Conservation (phyloP, 208 protist species). For the Willaertia magna region DNA sequence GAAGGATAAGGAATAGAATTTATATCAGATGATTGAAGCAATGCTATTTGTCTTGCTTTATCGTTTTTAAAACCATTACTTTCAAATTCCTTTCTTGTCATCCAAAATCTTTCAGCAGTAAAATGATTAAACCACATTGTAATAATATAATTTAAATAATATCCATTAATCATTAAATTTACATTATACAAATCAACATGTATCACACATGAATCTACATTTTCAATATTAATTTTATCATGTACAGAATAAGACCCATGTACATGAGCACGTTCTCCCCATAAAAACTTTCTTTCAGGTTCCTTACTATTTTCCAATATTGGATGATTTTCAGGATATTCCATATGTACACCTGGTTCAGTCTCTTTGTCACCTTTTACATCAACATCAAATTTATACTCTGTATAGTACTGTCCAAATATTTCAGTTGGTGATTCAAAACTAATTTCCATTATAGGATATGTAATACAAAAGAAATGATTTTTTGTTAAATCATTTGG, state of each 20-base stretch:
- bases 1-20: not conserved
- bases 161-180: not conserved
- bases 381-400: not conserved
- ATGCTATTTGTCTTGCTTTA: not conserved
- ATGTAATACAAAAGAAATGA: not conserved
- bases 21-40: not conserved
- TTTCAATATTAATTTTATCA: not conserved
- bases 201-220: not conserved
- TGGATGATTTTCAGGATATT: not conserved
- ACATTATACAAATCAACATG: not conserved
- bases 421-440: not conserved
- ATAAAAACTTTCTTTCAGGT: not conserved
- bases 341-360: not conserved
- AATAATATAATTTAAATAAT: not conserved
- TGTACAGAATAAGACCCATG: not conserved
- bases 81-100: not conserved
- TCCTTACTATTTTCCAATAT: not conserved
- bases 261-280: not conserved
- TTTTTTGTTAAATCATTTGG: not conserved
- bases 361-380: not conserved
- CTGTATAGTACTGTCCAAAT: not conserved
- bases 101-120: not conserved
- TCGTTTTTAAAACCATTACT: not conserved
- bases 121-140: not conserved
- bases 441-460: not conserved